Conservation (phyloP, 75 land plant genomes). For the Picea glauca region DNA sequence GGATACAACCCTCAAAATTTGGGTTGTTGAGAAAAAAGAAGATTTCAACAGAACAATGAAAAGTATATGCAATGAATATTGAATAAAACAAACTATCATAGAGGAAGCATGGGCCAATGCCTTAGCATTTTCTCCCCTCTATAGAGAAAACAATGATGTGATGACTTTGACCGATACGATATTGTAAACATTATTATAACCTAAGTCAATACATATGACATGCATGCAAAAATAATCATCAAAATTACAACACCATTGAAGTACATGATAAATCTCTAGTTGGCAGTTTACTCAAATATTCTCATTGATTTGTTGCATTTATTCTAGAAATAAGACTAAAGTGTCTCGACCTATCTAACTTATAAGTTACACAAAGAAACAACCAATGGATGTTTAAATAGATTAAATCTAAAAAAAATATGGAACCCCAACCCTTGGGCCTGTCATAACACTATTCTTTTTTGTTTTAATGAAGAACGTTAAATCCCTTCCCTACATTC, state of each 20-base stretch:
- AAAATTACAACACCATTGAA: background rate
- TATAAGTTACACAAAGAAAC: background rate
- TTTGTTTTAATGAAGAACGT: conserved; percentile 97
- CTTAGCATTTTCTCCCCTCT: background rate
- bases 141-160: background rate
- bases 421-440: conserved; percentile 91
- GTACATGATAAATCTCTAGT: background rate
- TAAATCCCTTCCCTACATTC: conserved; percentile 88
- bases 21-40: background rate
- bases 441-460: conserved; percentile 97
- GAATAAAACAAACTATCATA: background rate
- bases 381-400: background rate
- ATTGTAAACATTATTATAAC: background rate
- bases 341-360: background rate
- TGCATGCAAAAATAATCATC: background rate
- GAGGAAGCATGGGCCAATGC: background rate
- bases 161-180: background rate
- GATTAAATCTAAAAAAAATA: conserved; percentile 64
- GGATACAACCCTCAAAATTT: background rate
- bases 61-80: background rate
- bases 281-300: background rate
- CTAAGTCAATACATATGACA: background rate
- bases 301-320: too few relatives aligned
- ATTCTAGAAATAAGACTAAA: background rate
- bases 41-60: background rate